These are phyloP conservation scores for Ceratocystis colombiana DNA, from an alignment of 2,329 filamentous ascomycete species.

Conservation along the genomic window DNA sequence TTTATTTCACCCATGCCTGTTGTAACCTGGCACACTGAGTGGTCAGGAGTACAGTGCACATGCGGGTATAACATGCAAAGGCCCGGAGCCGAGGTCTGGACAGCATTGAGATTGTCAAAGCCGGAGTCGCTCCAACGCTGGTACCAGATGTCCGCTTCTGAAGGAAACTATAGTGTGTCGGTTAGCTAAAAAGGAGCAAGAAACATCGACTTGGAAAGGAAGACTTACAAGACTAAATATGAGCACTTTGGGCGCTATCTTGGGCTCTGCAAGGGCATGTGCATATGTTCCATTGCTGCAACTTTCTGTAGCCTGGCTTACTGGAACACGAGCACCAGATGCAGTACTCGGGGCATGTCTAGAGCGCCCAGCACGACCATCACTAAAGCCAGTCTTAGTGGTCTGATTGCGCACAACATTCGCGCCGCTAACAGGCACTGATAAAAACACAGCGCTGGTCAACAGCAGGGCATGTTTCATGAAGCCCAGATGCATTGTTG, in stretches of 20 bases:
- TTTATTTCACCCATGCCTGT: conserved; percentile 66
- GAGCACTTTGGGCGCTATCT: conserved; percentile 49
- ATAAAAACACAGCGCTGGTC: neutral
- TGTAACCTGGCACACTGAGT: conserved; percentile 57
- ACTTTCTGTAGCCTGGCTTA: neutral
- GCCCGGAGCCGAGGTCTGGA: conserved; percentile 50
- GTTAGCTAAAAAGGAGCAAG: conserved; percentile 3
- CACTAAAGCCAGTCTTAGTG: neutral
- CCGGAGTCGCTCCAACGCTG: conserved; percentile 38
- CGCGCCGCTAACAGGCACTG: neutral
- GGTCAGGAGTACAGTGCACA: conserved; percentile 52
- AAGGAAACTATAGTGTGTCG: conserved; percentile 42
- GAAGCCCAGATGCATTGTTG: neutral
- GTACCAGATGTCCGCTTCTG: conserved; percentile 54
- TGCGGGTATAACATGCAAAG: conserved; percentile 56
- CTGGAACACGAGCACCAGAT: conserved; percentile 12
- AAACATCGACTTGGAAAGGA: neutral
- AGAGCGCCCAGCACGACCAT: neutral
- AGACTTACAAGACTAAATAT: conserved; percentile 50
- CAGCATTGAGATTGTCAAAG: conserved; percentile 46
- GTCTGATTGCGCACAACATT: conserved; percentile 9
- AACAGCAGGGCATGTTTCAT: neutral
- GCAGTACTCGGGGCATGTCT: neutral
- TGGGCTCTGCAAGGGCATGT: conserved; percentile 20
- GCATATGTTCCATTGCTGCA: neutral